phyloP scores from a whole-genome alignment of 805 yeast genomes.

The Candida corydali region DNA sequence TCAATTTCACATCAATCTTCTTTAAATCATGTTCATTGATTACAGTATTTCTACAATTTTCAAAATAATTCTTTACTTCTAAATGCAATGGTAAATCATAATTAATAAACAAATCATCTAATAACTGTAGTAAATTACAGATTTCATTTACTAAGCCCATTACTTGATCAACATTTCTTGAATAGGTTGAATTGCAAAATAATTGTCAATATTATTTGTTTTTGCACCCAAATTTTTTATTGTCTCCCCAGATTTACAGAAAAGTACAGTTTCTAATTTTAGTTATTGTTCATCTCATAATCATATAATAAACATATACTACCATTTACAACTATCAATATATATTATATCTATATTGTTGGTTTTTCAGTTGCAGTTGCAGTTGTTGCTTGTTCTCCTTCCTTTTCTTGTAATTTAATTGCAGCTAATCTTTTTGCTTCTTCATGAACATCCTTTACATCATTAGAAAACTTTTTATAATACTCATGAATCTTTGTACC shows the following conservation, averaged over 20 bases:
- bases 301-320: too few relatives aligned
- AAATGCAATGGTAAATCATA: not conserved
- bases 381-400: not conserved
- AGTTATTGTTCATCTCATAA: too few relatives aligned
- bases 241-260: too few relatives aligned
- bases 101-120: slow-evolving; percentile 4
- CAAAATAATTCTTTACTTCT: slow-evolving; percentile 2
- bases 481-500: slow-evolving; percentile 62
- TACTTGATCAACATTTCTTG: too few relatives aligned
- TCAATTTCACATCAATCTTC: slow-evolving; percentile 2
- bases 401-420: slow-evolving; percentile 36
- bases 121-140: not conserved
- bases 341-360: too few relatives aligned
- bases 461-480: slow-evolving; percentile 52
- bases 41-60: not conserved
- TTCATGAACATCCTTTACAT: slow-evolving; percentile 60
- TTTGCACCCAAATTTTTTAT: too few relatives aligned
- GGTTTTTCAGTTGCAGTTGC: not conserved
- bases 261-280: too few relatives aligned
- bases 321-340: too few relatives aligned
- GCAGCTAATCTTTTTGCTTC: slow-evolving; percentile 73
- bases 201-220: too few relatives aligned
- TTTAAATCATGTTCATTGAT: not conserved
- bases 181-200: too few relatives aligned
- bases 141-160: not conserved